These are phyloP conservation scores for Calonectria henricotiae DNA, from an alignment of 2,329 filamentous ascomycete species.

Conservation along the genomic window DNA sequence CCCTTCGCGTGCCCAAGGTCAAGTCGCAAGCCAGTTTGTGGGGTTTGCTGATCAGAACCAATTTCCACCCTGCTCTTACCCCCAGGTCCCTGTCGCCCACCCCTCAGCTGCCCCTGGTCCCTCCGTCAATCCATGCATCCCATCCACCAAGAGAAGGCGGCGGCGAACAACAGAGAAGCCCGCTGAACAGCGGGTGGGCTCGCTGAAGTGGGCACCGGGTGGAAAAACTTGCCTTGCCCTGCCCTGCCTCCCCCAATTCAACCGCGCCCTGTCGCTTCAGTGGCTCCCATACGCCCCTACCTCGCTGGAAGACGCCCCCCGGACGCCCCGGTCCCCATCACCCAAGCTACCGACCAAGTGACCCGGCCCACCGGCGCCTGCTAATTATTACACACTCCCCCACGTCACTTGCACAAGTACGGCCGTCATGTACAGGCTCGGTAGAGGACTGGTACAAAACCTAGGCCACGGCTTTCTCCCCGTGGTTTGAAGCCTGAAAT, in stretches of 20 bases:
- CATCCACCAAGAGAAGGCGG: slow-evolving; percentile 16
- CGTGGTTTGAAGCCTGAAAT: slow-evolving; percentile 50
- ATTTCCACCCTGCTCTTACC: slow-evolving; percentile 2
- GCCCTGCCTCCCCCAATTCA: slow-evolving; percentile 32
- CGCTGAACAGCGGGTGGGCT: slow-evolving; percentile 13
- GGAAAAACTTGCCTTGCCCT: slow-evolving; percentile 33
- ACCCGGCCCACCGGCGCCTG: slow-evolving; percentile 40
- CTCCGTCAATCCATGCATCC: slow-evolving; percentile 17
- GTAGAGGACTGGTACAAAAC: slow-evolving; percentile 18
- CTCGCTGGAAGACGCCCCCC: slow-evolving; percentile 15
- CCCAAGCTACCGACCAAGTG: slow-evolving; percentile 32
- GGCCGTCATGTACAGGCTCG: slow-evolving; percentile 25
- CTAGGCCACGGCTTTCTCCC: slow-evolving; percentile 51
- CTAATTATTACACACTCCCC: slow-evolving; percentile 39
- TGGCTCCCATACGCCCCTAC: slow-evolving; percentile 23
- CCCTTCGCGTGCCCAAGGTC: slow-evolving; percentile 16
- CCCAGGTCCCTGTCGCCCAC: slow-evolving; percentile 17
- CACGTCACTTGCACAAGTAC: slow-evolving; percentile 39
- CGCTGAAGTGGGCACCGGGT: slow-evolving; percentile 27
- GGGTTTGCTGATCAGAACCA: slow-evolving; percentile 28
- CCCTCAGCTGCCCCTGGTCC: slow-evolving; percentile 20
- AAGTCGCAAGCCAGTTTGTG: slow-evolving; percentile 32
- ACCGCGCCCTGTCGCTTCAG: slow-evolving; percentile 23
- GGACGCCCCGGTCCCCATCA: slow-evolving; percentile 22
- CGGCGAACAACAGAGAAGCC: slow-evolving; percentile 21